Base-by-base conservation (phyloP, 768 basidiomycete species). In the Lentinula raphanica region DNA sequence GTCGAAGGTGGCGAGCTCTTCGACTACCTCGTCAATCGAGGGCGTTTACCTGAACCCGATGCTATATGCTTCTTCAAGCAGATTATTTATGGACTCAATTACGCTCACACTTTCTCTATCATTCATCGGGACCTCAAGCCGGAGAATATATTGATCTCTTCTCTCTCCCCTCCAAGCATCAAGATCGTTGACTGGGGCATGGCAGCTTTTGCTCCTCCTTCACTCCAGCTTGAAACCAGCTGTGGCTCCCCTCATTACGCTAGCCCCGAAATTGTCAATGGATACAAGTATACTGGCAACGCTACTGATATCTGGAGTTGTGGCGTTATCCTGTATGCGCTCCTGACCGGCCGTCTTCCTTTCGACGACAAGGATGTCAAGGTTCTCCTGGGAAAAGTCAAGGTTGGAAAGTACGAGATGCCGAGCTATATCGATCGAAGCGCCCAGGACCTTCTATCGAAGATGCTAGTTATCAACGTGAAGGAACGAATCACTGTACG, bases 161-260 rank as follows among this genome's bases (percentile, higher is more conserved):
- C 88, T 42, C 74, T 91, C 56, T 79, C 82, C 36, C 88, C 88
- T 29, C 88, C 88, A 36, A 79, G 93, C 66, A 82, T 98, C 76
- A 98, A 98, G 78, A 90, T 98, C 42, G 95, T 94, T 23, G 96
- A 98, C 72, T 98, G 96, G 85, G 96, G 96, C 21, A 97, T 98
- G 96, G 95, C 96, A 25, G 92, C 95, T 9, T 92, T 97, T 67
- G 92, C 94, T 59, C 88, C 90, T 39, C 90, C 90, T 38, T 82
- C 86, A 39, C 79, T 88, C 42, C 81, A 94, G 63, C 82, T 97
- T 27, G 92, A 96, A 74, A 98, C 96, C 1, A 93, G 90, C 66
- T 98, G 96, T 67, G 96, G 96, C 6, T 92, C 90, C 61, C 96
- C 96, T 60, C 95, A 98, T 71, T 98, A 98, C 62, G 96, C 94